Evolutionary conservation across 176 grass and related monocot genomes (phyloP).

Genomic region (Dactylis glomerata): DNA sequence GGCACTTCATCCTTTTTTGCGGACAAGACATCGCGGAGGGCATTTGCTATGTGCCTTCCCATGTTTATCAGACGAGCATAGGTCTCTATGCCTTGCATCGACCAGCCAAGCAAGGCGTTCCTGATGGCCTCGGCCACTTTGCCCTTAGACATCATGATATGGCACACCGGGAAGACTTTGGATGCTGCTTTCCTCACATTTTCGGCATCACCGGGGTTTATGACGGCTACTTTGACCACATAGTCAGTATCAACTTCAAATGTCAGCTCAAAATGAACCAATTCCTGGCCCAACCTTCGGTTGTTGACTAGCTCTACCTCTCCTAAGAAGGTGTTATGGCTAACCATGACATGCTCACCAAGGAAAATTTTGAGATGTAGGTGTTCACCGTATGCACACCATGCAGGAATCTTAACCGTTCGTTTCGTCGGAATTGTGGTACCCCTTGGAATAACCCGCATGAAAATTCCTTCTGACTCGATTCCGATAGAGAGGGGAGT

Average conservation of each 20-base stretch:
- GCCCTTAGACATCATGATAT: background rate
- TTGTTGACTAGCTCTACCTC: background rate
- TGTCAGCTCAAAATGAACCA: background rate
- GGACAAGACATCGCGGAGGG: background rate
- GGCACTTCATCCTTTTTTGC: background rate
- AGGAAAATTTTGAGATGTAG: background rate
- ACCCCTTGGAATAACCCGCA: background rate
- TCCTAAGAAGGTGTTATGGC: background rate
- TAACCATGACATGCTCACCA: background rate
- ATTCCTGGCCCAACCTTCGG: background rate
- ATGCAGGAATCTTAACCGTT: background rate
- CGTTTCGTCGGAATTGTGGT: background rate
- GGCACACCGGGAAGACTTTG: background rate
- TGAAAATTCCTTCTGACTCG: background rate
- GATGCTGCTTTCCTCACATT: too few relatives aligned
- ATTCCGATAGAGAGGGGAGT: constrained; percentile 16
- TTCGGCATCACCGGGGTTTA: background rate
- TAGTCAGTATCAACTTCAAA: background rate
- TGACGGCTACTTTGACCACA: background rate
- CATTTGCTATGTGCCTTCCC: background rate
- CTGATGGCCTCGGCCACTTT: background rate
- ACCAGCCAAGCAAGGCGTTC: background rate
- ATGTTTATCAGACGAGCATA: background rate
- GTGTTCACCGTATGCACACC: too few relatives aligned
- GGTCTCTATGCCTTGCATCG: background rate